Percentiles rank a stretch among this genome's conserved stretches.
Evolutionary conservation across 1,139 yeast species (phyloP).

Genomic region (Wickerhamomyces sp.): DNA sequence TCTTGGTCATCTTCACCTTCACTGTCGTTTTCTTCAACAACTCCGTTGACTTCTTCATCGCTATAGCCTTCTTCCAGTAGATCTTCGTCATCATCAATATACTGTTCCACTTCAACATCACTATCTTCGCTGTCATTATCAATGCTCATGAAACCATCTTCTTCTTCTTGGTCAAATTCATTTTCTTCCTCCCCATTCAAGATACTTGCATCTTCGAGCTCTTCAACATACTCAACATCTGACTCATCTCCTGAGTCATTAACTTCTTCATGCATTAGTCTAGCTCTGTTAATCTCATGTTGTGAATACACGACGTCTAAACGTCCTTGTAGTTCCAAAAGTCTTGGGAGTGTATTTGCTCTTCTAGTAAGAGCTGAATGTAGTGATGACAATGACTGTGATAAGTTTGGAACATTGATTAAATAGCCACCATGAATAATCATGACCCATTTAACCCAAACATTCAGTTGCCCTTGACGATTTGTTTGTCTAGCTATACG

Average conservation of each 20-base stretch:
- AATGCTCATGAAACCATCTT: constrained; percentile 28
- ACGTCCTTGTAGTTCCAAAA: constrained; percentile 81
- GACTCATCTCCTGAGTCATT: constrained; percentile 34
- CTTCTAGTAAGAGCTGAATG: constrained; percentile 74
- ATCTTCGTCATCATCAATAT: constrained; percentile 20
- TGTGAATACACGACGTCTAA: constrained; percentile 70
- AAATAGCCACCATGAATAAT: constrained; percentile 84
- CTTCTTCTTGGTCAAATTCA: constrained; percentile 27
- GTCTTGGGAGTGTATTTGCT: constrained; percentile 70
- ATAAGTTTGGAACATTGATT: constrained; percentile 64
- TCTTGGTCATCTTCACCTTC: constrained; percentile 24
- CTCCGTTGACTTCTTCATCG: constrained; percentile 24
- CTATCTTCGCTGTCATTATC: constrained; percentile 26
- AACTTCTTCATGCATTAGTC: constrained; percentile 19
- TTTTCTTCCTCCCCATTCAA: constrained; percentile 34
- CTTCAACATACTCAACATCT: constrained; percentile 38
- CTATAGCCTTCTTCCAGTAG: constrained; percentile 22
- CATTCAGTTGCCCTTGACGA: constrained; percentile 65
- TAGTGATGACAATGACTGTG: constrained; percentile 64
- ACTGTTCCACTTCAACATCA: constrained; percentile 9
- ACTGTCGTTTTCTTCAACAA: constrained; percentile 7
- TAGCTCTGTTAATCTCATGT: constrained; percentile 51
- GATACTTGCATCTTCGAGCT: constrained; percentile 34
- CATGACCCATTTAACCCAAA: constrained; percentile 93
- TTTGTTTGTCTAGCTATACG: constrained; percentile 65